These are phyloP conservation scores for Penicillium griseofulvum DNA, from an alignment of 2,329 filamentous ascomycete species.

Conservation along the genomic window DNA sequence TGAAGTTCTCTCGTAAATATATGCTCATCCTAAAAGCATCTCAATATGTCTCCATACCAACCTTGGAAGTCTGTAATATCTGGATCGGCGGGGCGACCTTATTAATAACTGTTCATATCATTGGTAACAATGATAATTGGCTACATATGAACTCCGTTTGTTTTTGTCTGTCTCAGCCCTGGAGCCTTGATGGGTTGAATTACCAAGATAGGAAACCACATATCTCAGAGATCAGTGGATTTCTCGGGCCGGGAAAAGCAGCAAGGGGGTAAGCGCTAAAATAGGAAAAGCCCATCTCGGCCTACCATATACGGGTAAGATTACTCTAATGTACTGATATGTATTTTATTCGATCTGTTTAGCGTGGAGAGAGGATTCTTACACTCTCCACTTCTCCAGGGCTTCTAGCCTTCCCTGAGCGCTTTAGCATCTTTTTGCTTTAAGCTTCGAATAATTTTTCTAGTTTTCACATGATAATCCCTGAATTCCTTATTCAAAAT, in stretches of 20 bases:
- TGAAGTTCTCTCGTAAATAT: too few relatives aligned
- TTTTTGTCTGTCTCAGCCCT: too few relatives aligned
- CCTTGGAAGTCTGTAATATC: too few relatives aligned
- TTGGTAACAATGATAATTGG: too few relatives aligned
- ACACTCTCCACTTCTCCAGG: neutral
- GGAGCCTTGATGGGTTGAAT: too few relatives aligned
- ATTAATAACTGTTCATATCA: too few relatives aligned
- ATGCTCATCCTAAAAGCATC: too few relatives aligned
- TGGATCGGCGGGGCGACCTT: too few relatives aligned
- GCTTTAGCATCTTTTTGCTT: neutral
- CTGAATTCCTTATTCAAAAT: neutral
- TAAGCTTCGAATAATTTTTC: neutral
- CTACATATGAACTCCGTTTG: too few relatives aligned
- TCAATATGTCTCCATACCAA: too few relatives aligned
- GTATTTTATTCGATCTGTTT: neutral
- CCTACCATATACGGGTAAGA: neutral
- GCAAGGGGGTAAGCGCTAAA: neutral
- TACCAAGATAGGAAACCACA: neutral
- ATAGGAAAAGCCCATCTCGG: neutral
- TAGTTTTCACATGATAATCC: constrained; percentile 7
- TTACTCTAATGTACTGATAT: neutral
- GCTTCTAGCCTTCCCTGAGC: neutral
- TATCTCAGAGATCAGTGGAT: neutral
- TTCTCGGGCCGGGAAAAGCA: neutral
- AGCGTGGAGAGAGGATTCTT: neutral